Conservation (phyloP, 306 rosid genomes). For the Trifolium repens region DNA sequence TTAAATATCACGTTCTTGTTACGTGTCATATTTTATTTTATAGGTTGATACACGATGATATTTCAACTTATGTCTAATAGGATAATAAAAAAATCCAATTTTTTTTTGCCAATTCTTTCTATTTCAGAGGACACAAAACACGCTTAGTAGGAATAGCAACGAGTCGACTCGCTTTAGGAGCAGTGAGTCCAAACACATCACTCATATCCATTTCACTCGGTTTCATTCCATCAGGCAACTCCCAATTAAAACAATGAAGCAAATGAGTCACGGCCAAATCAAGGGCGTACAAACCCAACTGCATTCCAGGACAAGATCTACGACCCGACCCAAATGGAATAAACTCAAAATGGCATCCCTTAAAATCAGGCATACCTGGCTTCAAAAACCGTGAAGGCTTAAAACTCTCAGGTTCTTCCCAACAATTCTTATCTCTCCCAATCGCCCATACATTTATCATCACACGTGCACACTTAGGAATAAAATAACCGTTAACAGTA, state of each 20-base stretch:
- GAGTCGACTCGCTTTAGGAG: conserved; percentile 82
- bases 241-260: conserved; percentile 84
- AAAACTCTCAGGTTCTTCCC: conserved; percentile 71
- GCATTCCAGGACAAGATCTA: conserved; percentile 95
- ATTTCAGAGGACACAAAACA: conserved; percentile 54
- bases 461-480: conserved; percentile 74
- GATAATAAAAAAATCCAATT: not conserved
- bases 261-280: conserved; percentile 77
- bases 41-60: not conserved
- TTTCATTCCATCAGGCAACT: conserved; percentile 81
- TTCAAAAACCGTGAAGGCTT: conserved; percentile 62
- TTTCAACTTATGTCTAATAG: conserved; percentile 14
- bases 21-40: not conserved
- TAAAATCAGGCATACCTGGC: conserved; percentile 66
- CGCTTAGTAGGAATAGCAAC: conserved; percentile 74
- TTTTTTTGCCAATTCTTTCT: not conserved
- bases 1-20: not conserved
- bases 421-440: conserved; percentile 63
- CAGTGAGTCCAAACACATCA: conserved; percentile 89
- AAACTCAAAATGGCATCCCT: conserved; percentile 85
- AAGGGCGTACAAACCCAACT: conserved; percentile 72
- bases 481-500: conserved; percentile 54
- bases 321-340: conserved; percentile 94
- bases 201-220: conserved; percentile 75
- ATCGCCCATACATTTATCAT: conserved; percentile 89